Percentiles rank a stretch among this genome's conserved stretches.
Evolutionary conservation across 345 rosid genomes (phyloP).

Genomic region (Acer saccharum): DNA sequence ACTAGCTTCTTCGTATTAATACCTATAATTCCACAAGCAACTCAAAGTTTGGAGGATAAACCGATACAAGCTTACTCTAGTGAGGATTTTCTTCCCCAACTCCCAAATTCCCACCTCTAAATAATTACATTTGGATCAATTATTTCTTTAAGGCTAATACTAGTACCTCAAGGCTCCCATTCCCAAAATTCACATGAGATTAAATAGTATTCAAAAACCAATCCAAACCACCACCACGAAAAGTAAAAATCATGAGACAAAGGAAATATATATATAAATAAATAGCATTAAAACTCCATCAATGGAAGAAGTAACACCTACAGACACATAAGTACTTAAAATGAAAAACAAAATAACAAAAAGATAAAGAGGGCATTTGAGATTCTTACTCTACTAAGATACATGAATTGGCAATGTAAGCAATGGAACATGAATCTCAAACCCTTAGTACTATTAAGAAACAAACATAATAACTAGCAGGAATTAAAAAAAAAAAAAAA

Average conservation of each 20-base stretch:
- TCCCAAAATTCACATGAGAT: background rate
- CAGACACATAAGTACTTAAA: constrained; percentile 18
- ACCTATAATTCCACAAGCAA: background rate
- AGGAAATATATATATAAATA: constrained; percentile 24
- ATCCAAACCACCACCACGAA: background rate
- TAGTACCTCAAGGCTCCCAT: background rate
- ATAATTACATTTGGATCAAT: background rate
- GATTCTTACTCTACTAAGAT: constrained; percentile 40
- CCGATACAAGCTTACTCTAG: no score
- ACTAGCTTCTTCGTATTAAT: background rate
- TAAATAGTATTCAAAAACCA: background rate
- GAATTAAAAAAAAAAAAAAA: constrained; percentile 8
- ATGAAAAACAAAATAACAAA: constrained; percentile 12
- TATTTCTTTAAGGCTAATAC: background rate
- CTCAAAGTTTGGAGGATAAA: background rate
- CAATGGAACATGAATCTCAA: constrained; percentile 30
- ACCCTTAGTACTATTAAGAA: constrained; percentile 22
- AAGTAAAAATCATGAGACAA: background rate
- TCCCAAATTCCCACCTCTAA: background rate
- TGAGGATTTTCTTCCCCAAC: background rate
- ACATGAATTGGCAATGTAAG: constrained; percentile 14
- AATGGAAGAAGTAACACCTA: constrained; percentile 35
- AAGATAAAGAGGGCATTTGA: constrained; percentile 31
- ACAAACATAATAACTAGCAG: constrained; percentile 23
- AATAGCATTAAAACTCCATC: constrained; percentile 24